Percentiles rank a stretch among this genome's conserved stretches.
Conservation (phyloP, 2,329 filamentous ascomycete species). For the Ophiostoma montium region DNA sequence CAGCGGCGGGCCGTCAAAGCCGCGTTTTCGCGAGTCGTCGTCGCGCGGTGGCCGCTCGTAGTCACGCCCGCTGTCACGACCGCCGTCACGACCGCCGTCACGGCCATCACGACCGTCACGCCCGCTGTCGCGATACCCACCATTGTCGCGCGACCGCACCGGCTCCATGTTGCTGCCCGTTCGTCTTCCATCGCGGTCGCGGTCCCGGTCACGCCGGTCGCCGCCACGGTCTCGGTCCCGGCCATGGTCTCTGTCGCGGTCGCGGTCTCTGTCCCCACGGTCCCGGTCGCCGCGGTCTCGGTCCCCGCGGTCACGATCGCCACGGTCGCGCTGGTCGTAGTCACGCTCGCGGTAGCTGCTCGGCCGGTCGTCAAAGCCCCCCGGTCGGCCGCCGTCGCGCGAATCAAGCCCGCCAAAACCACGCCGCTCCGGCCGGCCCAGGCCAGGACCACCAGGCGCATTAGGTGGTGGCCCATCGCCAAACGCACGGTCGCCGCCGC, state of each 20-base stretch:
- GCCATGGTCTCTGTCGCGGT: conserved; percentile 12
- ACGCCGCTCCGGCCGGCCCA: conserved; percentile 26
- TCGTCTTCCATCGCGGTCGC: conserved; percentile 22
- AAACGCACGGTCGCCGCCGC: conserved; percentile 28
- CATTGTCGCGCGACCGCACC: conserved; percentile 14
- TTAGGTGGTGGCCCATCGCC: conserved; percentile 6
- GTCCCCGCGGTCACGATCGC: conserved; percentile 25
- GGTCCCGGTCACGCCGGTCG: conserved; percentile 16
- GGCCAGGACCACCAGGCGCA: conserved; percentile 40
- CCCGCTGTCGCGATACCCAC: background rate
- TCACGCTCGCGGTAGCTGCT: conserved; percentile 35
- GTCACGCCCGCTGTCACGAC: conserved; percentile 23
- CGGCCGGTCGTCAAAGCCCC: conserved; percentile 23
- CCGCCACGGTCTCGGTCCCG: conserved; percentile 28
- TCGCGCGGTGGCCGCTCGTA: conserved; percentile 40
- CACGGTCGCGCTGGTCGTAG: conserved; percentile 23
- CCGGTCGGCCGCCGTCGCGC: conserved; percentile 18
- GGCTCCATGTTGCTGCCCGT: conserved; percentile 18
- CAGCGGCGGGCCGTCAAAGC: conserved; percentile 65
- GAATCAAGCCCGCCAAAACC: conserved; percentile 33
- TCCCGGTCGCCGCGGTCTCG: conserved; percentile 25
- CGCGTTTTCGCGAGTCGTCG: conserved; percentile 49
- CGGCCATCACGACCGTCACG: conserved; percentile 16
- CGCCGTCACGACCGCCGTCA: background rate
- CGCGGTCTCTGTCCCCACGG: conserved; percentile 20